Evolutionary conservation across 2,329 filamentous ascomycete genomes (phyloP), one percentile per base, ranked within the genome.

Genomic region (Domatiomyces catenatus): DNA sequence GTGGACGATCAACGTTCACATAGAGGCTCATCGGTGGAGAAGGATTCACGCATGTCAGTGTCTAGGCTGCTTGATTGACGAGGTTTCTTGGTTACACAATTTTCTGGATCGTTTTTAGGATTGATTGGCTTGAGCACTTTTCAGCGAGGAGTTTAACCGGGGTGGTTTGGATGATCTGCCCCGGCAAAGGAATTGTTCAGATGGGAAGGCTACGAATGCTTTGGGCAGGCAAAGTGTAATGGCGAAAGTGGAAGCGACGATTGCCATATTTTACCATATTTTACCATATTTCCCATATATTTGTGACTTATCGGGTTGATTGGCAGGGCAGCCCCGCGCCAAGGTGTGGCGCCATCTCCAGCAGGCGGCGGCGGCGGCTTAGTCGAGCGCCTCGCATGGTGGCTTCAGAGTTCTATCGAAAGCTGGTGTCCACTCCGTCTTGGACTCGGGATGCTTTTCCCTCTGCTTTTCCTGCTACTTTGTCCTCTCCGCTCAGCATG

Each of bases 21-120:
- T 24, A 26, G 45, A 20, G 18, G 43, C 20, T 20, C 36, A 8
- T 22, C 49, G 8, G 18, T 20, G 17, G 43, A 51, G 42, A 54
- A 48, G 44, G 55, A 57, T 18, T 44, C 45, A 48, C 52, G 55
- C 6, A 57, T 57, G 51, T 53, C 50, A 12, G 49, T 57, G 17
- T 50, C 55, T 24, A 46, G 53, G 19, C 49, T 57, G 7, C 48
- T 57, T 39, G 55, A 51, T 15, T 56, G 22, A 53, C 12, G 32
- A 39, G 32, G 32, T 39, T 15, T 15, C 10, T 39, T 39, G 32
- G 32, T 39, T 15, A 32, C 28, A 32, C 28, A 32, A n/a, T n/a
- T n/a, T 32, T 32, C 8, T 24, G 3, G 28, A 32, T 39, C 32
- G 12, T 15, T 39, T 15, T 39, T 39, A 15, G 1, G 32, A 12